Base-by-base conservation (phyloP, 352 stramenopile genomes). In the Globisporangium recalcitrans region DNA sequence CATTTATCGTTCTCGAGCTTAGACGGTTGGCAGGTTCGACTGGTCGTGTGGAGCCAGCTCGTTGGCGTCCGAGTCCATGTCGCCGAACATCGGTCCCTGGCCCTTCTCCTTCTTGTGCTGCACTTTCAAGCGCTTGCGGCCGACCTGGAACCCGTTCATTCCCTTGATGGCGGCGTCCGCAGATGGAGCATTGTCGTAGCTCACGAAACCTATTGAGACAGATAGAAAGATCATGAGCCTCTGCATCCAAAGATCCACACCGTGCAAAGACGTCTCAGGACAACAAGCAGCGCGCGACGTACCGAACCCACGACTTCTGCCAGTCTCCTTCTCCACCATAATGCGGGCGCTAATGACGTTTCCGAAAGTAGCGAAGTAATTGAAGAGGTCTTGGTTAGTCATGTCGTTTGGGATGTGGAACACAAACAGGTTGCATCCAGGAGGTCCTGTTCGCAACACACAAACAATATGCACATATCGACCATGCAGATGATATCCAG, bases 321-420 rank as follows among this genome's bases (percentile, higher is more conserved):
- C 92, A 6, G 92, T 98, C 58, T 97, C 92, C 71, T 97, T 97
- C 84, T 99, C 95, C 54, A 98, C 93, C 92, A 98, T 98, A 63
- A 99, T 98, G 40, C 93, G 83, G 44, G 96, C 96, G 71, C 87
- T 97, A 67, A 99, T 88, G 58, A 99, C 81, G 74, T 97, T 98
- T 63, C 96, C 96, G 80, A 97, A 98, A 34, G 87, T 88, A 67
- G 74, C 80, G 80, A 99, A 99, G 76, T 98, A 91, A 69, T 98
- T 88, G 75, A 97, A 98, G 77, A 99, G 92, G 81, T 98, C 94
- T 72, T 93, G 77, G 78, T 99, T 98, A 71, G 92, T 97, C 77
- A 98, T 98, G 70, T 98, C 88, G 87, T 98, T 98, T 65, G 96
- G 96, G 80, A 99, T 98, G 77, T 99, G 93, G 85, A 99, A 99